Base-by-base conservation (phyloP, 1,284 basidiomycete species). In the Ceratobasidium sp. region DNA sequence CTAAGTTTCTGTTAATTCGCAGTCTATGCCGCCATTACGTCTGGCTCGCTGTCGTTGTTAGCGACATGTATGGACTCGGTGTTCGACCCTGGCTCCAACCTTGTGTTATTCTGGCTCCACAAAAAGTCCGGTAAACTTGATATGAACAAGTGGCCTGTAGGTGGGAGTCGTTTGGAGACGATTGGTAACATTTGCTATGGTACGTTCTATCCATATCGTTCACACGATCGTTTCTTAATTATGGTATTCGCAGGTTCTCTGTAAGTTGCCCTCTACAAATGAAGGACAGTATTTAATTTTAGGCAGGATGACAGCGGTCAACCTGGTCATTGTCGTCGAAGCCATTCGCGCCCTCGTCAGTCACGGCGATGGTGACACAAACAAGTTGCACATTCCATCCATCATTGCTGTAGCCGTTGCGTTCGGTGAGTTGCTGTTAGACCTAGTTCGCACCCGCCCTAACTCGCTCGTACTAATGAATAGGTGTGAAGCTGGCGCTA, bases 141-240 rank as follows among this genome's bases (percentile, higher is more conserved):
- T 79, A 79, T 84, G 64, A 92, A 91, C 81, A 94, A 93, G 79
- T 98, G 95, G 94, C 95, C 95, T 7, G 92, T 95, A 14, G 92
- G 95, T 65, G 96, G 96, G 31, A 88, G 91, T n/a, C 87, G 95
- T 62, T 87, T 97, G 58, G 93, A 96, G 81, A 96, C 93, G 0
- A 95, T 96, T 76, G 95, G 95, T 48, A 96, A 97, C 79, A 91
- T 96, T 76, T 85, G 94, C 71, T 98, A 95, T 78, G 93, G 93
- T 90, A 63, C 78, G 89, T 77, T 46, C 39, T 24, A 27, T 24
- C 2, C 51, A 8, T 19, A 27, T 14, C 24, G 8, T 27, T 6
- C 22, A 53, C 48, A 53, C 16, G 24, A 8, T 53, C n/a, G n/a
- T n/a, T 39, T 29, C n/a, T 59, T 11, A 64, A 59, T 22, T 29